phyloP scores from a whole-genome alignment of 75 land plant genomes.

The Cryptomeria japonica region DNA sequence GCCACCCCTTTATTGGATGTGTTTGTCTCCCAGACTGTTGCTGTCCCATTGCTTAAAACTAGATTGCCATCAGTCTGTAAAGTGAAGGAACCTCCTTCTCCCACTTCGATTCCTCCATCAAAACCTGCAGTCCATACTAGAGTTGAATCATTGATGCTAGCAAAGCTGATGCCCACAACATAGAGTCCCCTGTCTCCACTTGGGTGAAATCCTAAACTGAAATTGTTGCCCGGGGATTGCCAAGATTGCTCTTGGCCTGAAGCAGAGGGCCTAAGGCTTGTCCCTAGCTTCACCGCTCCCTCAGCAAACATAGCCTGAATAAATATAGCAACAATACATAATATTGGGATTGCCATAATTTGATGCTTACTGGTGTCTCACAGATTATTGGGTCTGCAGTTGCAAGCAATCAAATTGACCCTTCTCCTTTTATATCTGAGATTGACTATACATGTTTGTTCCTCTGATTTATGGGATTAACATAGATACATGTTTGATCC shows the following conservation, averaged over 20 bases:
- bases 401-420: too few relatives aligned
- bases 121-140: constrained; percentile 40
- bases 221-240: too few relatives aligned
- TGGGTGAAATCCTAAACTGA: constrained; percentile 32
- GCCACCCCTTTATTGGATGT: constrained; percentile 26
- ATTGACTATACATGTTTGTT: not conserved
- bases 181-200: not conserved
- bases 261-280: too few relatives aligned
- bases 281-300: not conserved
- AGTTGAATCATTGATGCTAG: constrained; percentile 15
- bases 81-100: constrained; percentile 19
- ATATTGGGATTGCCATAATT: not conserved
- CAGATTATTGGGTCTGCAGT: too few relatives aligned
- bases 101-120: constrained; percentile 2
- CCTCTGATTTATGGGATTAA: too few relatives aligned
- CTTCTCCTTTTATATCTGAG: too few relatives aligned
- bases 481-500: too few relatives aligned
- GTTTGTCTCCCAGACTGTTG: constrained; percentile 34
- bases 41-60: constrained; percentile 28
- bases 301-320: not conserved
- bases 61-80: constrained; percentile 35
- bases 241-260: not conserved
- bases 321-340: not conserved
- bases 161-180: constrained; percentile 17
- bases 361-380: too few relatives aligned